Evolutionary conservation across 2,329 filamentous ascomycete genomes (phyloP).

Genomic region (Cercospora sp.): DNA sequence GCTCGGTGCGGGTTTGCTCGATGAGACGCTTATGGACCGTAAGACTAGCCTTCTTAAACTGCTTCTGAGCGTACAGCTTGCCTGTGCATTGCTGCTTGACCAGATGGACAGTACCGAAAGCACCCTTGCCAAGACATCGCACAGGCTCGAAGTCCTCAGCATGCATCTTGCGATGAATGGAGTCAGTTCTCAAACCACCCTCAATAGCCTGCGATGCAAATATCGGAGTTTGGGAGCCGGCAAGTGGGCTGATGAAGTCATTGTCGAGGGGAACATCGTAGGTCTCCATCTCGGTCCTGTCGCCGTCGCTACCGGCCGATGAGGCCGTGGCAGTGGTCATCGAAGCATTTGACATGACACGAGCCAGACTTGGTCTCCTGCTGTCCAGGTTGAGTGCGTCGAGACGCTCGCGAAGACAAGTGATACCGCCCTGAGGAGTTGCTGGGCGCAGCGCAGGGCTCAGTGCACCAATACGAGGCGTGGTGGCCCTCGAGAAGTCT

Average conservation of each 20-base stretch:
- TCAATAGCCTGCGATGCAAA: slow-evolving; percentile 48
- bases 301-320: slow-evolving; percentile 61
- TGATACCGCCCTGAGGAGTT: slow-evolving; percentile 66
- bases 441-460: slow-evolving; percentile 49
- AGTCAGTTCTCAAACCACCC: slow-evolving; percentile 55
- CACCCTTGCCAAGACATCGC: slow-evolving; percentile 91
- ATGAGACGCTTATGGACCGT: slow-evolving; percentile 94
- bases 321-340: slow-evolving; percentile 56
- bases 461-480: slow-evolving; percentile 48
- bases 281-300: slow-evolving; percentile 71
- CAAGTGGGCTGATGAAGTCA: slow-evolving; percentile 74
- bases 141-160: slow-evolving; percentile 86
- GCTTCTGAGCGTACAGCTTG: slow-evolving; percentile 93
- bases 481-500: slow-evolving; percentile 44
- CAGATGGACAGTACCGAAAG: slow-evolving; percentile 90
- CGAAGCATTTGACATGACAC: slow-evolving; percentile 39
- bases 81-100: slow-evolving; percentile 89
- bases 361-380: slow-evolving; percentile 51
- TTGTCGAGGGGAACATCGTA: slow-evolving; percentile 83
- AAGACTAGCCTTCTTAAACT: slow-evolving; percentile 94
- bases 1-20: slow-evolving; percentile 96
- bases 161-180: slow-evolving; percentile 75
- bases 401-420: slow-evolving; percentile 76
- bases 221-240: slow-evolving; percentile 40
- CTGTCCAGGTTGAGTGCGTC: slow-evolving; percentile 72